Conservation (phyloP, 139 green algal species). For the Picochlorum sp. region DNA sequence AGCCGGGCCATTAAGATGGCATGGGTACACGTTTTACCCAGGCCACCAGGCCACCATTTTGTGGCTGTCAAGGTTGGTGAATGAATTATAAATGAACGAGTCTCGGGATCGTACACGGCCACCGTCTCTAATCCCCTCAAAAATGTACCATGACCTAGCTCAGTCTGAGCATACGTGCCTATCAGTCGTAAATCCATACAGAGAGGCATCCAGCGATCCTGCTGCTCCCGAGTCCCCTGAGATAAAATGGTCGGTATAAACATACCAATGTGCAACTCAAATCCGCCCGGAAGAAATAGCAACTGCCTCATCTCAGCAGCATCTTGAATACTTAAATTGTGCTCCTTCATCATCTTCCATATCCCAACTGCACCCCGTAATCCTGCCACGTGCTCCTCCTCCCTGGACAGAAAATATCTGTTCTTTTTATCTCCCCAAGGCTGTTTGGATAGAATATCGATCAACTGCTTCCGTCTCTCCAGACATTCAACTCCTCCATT, state of each 20-base stretch:
- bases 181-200: slow-evolving; percentile 66
- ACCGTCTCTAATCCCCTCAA: slow-evolving; percentile 93
- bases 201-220: slow-evolving; percentile 78
- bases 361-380: slow-evolving; percentile 67
- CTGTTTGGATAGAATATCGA: slow-evolving; percentile 40
- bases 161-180: slow-evolving; percentile 92
- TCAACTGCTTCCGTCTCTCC: slow-evolving; percentile 51
- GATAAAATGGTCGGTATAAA: slow-evolving; percentile 89
- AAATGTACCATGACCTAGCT: slow-evolving; percentile 94
- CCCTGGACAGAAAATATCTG: slow-evolving; percentile 65
- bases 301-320: slow-evolving; percentile 60
- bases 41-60: slow-evolving; percentile 84
- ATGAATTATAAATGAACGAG: slow-evolving; percentile 85
- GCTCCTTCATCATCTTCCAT: slow-evolving; percentile 65
- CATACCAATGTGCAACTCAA: slow-evolving; percentile 90
- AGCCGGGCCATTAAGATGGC: slow-evolving; percentile 87
- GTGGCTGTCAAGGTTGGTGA: slow-evolving; percentile 76
- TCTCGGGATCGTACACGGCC: slow-evolving; percentile 71
- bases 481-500: slow-evolving; percentile 62
- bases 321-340: slow-evolving; percentile 66
- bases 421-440: slow-evolving; percentile 70
- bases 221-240: slow-evolving; percentile 82
- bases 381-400: slow-evolving; percentile 72
- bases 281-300: slow-evolving; percentile 68
- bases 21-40: slow-evolving; percentile 89